These are phyloP conservation scores for Phaeophleospora eucalypticola DNA, from an alignment of 2,329 filamentous ascomycete genomes.

Conservation along the genomic window DNA sequence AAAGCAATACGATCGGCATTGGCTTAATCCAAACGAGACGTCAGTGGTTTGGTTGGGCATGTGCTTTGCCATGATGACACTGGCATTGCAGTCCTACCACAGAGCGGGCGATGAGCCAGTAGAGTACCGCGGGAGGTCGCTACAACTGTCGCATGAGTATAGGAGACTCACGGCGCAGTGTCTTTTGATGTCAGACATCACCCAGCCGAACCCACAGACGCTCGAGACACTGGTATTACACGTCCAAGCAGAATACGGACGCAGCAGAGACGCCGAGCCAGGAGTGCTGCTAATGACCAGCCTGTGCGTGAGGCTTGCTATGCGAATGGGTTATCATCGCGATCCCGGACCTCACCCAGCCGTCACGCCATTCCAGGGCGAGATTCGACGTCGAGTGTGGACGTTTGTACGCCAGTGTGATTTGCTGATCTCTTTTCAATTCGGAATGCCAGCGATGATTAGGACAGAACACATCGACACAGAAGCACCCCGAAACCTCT, in stretches of 20 bases:
- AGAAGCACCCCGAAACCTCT: constrained; percentile 69
- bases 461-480: constrained; percentile 72
- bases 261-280: constrained; percentile 68
- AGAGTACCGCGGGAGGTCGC: constrained; percentile 66
- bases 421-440: constrained; percentile 71
- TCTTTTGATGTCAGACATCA: constrained; percentile 71
- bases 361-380: constrained; percentile 69
- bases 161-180: constrained; percentile 72
- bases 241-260: constrained; percentile 69
- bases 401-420: constrained; percentile 69
- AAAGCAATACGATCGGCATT: constrained; percentile 63
- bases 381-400: constrained; percentile 64
- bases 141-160: constrained; percentile 52
- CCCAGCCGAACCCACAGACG: constrained; percentile 67
- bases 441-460: constrained; percentile 61
- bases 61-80: constrained; percentile 69
- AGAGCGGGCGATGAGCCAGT: constrained; percentile 75
- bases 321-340: constrained; percentile 74
- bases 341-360: constrained; percentile 70
- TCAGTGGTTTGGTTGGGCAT: constrained; percentile 74
- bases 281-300: constrained; percentile 59
- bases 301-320: constrained; percentile 58
- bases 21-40: constrained; percentile 68
- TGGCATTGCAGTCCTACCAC: constrained; percentile 75
- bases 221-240: constrained; percentile 76